Evolutionary conservation across 495 filamentous ascomycete species (phyloP).

Genomic region (Aspergillus campestris): DNA sequence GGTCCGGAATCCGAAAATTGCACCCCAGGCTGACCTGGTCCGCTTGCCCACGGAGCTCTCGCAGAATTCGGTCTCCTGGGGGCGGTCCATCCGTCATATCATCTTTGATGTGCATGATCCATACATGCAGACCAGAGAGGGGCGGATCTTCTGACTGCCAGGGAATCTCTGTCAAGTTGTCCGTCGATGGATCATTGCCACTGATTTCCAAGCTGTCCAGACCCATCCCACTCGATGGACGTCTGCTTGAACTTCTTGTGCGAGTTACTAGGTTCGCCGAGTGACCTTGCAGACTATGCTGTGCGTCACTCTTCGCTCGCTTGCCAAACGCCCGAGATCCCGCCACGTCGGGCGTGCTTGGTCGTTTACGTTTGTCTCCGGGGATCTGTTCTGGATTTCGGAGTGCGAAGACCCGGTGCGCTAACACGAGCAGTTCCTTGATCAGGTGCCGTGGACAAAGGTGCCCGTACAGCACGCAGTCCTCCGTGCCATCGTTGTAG

Average conservation of each 20-base stretch:
- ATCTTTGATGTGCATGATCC: constrained; percentile 83
- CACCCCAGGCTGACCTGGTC: constrained; percentile 59
- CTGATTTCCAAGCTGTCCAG: constrained; percentile 2
- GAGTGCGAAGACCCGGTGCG: constrained; percentile 46
- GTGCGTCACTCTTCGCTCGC: constrained; percentile 14
- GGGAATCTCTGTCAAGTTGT: background rate
- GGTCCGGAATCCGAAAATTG: constrained; percentile 60
- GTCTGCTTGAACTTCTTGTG: too few species aligned
- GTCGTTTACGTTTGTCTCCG: constrained; percentile 27
- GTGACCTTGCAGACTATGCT: background rate
- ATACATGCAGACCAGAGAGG: constrained; percentile 49
- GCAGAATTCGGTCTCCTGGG: constrained; percentile 57
- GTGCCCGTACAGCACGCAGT: constrained; percentile 77
- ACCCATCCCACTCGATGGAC: too few species aligned
- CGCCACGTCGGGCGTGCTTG: background rate
- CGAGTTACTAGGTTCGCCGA: too few species aligned
- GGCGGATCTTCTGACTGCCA: constrained; percentile 22
- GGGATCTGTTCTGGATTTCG: constrained; percentile 7
- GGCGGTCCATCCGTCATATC: constrained; percentile 54
- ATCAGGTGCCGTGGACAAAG: constrained; percentile 73
- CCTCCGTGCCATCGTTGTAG: constrained; percentile 67
- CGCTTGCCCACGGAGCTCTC: constrained; percentile 55
- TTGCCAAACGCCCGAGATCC: constrained; percentile 14
- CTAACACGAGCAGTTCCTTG: constrained; percentile 65
- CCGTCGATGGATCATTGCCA: background rate